Evolutionary conservation across 2,329 filamentous ascomycete species (phyloP).

Genomic region (Alternaria conjuncta): DNA sequence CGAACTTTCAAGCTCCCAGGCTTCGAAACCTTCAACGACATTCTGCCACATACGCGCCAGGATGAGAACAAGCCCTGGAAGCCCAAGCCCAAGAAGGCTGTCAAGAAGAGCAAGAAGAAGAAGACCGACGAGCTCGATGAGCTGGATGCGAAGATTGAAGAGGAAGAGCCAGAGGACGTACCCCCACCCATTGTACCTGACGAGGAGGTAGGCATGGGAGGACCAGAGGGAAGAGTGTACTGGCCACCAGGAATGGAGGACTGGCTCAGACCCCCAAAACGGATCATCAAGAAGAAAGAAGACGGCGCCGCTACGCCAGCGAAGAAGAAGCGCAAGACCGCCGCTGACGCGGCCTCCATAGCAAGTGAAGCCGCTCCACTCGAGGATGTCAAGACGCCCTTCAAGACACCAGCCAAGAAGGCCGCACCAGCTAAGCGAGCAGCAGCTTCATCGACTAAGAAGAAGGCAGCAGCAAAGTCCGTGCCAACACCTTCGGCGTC

Average conservation of each 20-base stretch:
- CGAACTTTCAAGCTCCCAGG: conserved; percentile 83
- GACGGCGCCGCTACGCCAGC: conserved; percentile 37
- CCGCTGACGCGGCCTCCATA: conserved; percentile 31
- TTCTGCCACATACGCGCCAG: conserved; percentile 76
- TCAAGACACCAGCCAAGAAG: conserved; percentile 50
- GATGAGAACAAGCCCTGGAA: conserved; percentile 71
- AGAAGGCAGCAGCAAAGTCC: conserved; percentile 44
- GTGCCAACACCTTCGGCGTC: conserved; percentile 53
- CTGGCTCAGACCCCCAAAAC: conserved; percentile 83
- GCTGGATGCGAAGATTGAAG: conserved; percentile 52
- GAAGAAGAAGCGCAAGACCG: conserved; percentile 42
- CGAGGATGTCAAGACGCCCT: conserved; percentile 44
- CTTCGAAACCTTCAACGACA: conserved; percentile 74
- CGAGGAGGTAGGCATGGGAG: conserved; percentile 85
- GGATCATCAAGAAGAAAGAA: conserved; percentile 65
- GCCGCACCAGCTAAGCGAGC: conserved; percentile 26
- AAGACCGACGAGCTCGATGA: conserved; percentile 47
- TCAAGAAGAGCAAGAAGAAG: conserved; percentile 56
- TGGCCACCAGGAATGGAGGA: conserved; percentile 92
- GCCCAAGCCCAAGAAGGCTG: conserved; percentile 49
- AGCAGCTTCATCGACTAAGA: conserved; percentile 42
- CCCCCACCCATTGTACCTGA: conserved; percentile 59
- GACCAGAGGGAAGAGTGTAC: conserved; percentile 79
- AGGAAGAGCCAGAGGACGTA: conserved; percentile 46
- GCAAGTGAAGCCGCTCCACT: conserved; percentile 37